Evolutionary conservation across 192 early-diverging fungal genomes (phyloP), one percentile per base, ranked within the genome.

Genomic region (Backusella australiensis): DNA sequence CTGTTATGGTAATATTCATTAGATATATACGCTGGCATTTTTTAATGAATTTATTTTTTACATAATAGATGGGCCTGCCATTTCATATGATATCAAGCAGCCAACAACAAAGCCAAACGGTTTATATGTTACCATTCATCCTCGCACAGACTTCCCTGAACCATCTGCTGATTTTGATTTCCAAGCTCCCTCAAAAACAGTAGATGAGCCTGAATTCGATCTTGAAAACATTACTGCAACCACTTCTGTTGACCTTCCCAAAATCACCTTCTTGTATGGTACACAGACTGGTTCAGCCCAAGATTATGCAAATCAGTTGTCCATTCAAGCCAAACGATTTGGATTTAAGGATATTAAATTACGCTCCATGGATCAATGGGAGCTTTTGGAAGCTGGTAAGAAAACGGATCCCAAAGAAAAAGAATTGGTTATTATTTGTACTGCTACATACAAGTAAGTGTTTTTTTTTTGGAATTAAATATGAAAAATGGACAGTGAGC

Each of bases 261-360:
- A 77, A 17, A 67, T 86, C 5, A 80, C 82, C 11, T 71, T 89
- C 34, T 59, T 90, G 26, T 90, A 79, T 73, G 89, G 89, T 34
- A 80, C 83, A 34, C 86, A 90, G 67, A 86, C 87, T 23, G 89
- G 89, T 34, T 85, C 85, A 15, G 72, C 86, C 6, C 78, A 83
- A 66, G 89, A 89, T 59, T 89, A 79, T 76, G 87, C 87, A 6
- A 73, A 66, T 46, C 82, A 84, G 36, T 53, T 90, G 17, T 81
- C 75, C 21, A 39, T 39, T 53, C 41, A 81, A 77, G 73, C 80
- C 53, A 46, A 75, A 26, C 34, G 39, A 44, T 82, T 87, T 63
- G 88, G 88, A 4, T 88, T 86, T 70, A 67, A 67, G 35, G 67
- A 77, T 1, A 44, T 69, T 1, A 72, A 14, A 4, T 17, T 87